Evolutionary conservation across 139 green algal genomes (phyloP).

Genomic region (Astrephomene gubernaculifera): DNA sequence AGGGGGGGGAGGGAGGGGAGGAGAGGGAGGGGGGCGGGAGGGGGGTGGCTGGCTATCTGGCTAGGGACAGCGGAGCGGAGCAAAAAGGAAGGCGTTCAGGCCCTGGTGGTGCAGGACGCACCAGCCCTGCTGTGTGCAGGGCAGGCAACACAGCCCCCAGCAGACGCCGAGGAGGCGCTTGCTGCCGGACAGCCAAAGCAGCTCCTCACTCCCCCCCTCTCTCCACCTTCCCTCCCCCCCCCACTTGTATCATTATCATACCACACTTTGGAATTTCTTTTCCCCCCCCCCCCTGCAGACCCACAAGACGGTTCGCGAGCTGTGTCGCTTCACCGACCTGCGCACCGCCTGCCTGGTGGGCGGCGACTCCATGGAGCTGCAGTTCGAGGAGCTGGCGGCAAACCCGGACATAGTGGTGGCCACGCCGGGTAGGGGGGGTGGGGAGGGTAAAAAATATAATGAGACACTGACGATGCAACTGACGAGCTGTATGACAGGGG

Average conservation of each 20-base stretch:
- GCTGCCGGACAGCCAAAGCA: no score
- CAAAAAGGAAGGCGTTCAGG: no score
- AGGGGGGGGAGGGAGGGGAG: not conserved
- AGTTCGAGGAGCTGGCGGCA: constrained; percentile 93
- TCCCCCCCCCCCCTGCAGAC: constrained; percentile 63
- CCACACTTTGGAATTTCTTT: no score
- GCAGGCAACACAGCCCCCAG: no score
- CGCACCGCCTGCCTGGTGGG: constrained; percentile 90
- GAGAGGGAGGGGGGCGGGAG: not conserved
- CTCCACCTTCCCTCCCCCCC: not conserved
- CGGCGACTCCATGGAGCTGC: constrained; percentile 95
- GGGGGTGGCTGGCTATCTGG: not conserved
- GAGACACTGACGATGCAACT: no score
- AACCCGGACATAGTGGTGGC: constrained; percentile 96
- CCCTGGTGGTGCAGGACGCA: no score
- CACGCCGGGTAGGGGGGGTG: constrained; percentile 79
- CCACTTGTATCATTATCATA: no score
- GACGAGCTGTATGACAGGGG: no score
- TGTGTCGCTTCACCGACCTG: constrained; percentile 82
- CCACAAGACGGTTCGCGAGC: constrained; percentile 79
- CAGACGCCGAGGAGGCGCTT: no score
- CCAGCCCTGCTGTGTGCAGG: no score
- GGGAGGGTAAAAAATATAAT: no score
- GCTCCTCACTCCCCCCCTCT: not conserved
- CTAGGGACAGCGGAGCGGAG: no score